Conservation (phyloP, 352 stramenopile genomes). For the Globisporangium paroecandrum region DNA sequence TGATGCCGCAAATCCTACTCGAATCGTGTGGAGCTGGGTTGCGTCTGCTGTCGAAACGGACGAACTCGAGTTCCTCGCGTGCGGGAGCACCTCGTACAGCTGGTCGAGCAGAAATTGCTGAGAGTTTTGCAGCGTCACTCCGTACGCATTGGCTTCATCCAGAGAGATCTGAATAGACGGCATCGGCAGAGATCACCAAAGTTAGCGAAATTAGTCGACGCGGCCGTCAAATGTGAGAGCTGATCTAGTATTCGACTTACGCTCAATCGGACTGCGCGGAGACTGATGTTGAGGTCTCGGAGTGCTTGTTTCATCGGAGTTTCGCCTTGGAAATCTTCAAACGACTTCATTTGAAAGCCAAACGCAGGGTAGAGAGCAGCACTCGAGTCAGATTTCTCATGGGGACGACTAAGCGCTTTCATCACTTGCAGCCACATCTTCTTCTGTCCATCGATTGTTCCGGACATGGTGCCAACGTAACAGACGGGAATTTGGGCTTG, state of each 20-base stretch:
- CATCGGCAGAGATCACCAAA: not conserved
- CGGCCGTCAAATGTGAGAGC: not conserved
- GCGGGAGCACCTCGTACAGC: constrained; percentile 16
- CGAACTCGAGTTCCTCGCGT: constrained; percentile 4
- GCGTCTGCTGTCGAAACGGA: not conserved
- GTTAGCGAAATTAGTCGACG: not conserved
- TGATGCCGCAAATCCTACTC: constrained; percentile 22
- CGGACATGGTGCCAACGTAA: constrained; percentile 28
- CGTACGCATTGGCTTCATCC: constrained; percentile 6
- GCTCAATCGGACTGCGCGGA: constrained; percentile 19
- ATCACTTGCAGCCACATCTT: constrained; percentile 65
- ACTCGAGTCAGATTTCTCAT: not conserved
- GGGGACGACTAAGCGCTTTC: constrained; percentile 17
- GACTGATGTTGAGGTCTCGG: constrained; percentile 26
- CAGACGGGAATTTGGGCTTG: constrained; percentile 26
- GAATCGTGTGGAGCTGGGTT: constrained; percentile 18
- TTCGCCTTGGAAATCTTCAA: constrained; percentile 22
- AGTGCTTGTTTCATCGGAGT: constrained; percentile 24
- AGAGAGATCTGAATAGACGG: constrained; percentile 1
- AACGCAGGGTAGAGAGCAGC: constrained; percentile 2
- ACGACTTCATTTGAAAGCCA: constrained; percentile 31
- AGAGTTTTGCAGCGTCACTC: constrained; percentile 1
- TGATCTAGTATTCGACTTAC: constrained; percentile 6
- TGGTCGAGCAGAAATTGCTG: constrained; percentile 11
- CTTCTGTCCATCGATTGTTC: constrained; percentile 49